Evolutionary conservation across 2,329 filamentous ascomycete species (phyloP).

Genomic region (Celoporthe dispersa): DNA sequence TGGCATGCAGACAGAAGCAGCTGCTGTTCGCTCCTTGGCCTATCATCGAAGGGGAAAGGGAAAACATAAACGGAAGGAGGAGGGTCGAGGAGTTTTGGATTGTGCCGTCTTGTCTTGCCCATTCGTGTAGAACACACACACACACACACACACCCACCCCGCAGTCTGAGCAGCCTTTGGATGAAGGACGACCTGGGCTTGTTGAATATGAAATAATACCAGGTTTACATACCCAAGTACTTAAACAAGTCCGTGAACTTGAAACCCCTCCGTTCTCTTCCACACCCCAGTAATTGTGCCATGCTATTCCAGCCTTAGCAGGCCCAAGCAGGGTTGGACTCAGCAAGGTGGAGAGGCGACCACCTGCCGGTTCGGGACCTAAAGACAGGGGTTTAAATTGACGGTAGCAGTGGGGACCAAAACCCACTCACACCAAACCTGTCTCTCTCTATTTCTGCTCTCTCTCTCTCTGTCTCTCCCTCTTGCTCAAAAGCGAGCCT

Average conservation of each 20-base stretch:
- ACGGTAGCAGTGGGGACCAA: conserved; percentile 15
- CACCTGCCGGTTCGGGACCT: conserved; percentile 4
- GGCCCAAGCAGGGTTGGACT: not conserved
- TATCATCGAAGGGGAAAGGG: not conserved
- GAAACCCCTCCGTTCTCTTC: not conserved
- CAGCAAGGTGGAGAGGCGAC: not conserved
- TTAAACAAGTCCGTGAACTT: not conserved
- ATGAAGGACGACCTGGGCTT: not conserved
- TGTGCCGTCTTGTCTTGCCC: conserved; percentile 12
- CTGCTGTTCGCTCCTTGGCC: not conserved
- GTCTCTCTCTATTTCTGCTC: no score
- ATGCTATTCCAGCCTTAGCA: not conserved
- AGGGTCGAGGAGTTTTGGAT: conserved; percentile 2
- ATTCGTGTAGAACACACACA: conserved; percentile 14
- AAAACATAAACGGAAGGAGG: not conserved
- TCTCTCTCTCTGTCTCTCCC: not conserved
- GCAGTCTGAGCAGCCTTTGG: not conserved
- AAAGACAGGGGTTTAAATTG: conserved; percentile 28
- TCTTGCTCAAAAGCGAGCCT: not conserved
- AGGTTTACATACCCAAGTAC: not conserved
- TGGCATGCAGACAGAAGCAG: not conserved
- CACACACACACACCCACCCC: not conserved
- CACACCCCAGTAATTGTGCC: not conserved
- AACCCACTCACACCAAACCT: not conserved
- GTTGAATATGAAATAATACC: conserved; percentile 5